Conservation (phyloP, 179 eudicot genomes). For the Nepenthes alata region DNA sequence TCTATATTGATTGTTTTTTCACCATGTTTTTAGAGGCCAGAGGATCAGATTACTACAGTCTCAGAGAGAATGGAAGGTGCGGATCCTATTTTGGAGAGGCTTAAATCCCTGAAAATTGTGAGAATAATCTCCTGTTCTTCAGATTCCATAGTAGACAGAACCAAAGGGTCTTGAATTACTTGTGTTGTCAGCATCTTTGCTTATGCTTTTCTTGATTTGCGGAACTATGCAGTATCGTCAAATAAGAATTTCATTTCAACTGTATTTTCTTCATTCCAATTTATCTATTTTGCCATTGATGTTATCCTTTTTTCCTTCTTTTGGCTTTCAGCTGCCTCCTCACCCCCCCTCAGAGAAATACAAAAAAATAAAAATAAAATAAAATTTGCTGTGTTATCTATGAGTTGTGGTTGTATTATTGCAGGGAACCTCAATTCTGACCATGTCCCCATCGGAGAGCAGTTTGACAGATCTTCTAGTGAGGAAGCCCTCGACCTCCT, state of each 20-base stretch:
- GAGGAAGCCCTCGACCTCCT: conserved; percentile 56
- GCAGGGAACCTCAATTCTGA: conserved; percentile 69
- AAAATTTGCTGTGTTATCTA: too few relatives aligned
- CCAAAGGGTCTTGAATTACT: too few relatives aligned
- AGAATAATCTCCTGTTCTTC: conserved; percentile 10
- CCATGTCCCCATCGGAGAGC: conserved; percentile 51
- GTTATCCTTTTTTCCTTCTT: background rate
- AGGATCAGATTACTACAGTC: conserved; percentile 63
- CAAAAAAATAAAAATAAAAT: too few relatives aligned
- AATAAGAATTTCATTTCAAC: background rate
- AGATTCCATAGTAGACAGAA: background rate
- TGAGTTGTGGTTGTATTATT: conserved; percentile 3
- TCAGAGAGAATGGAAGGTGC: conserved; percentile 50
- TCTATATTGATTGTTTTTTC: background rate
- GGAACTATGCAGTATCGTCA: background rate
- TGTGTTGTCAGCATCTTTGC: too few relatives aligned
- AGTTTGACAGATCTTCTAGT: conserved; percentile 83
- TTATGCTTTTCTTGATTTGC: too few relatives aligned
- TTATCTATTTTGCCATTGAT: background rate
- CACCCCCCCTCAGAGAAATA: too few relatives aligned
- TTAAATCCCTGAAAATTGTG: conserved; percentile 56
- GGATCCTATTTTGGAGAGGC: conserved; percentile 58
- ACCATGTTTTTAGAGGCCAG: conserved; percentile 19
- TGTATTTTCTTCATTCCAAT: background rate
- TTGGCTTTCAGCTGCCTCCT: too few relatives aligned